phyloP scores from a whole-genome alignment of 1,284 basidiomycete genomes.

The Rhodotorula sp. region DNA sequence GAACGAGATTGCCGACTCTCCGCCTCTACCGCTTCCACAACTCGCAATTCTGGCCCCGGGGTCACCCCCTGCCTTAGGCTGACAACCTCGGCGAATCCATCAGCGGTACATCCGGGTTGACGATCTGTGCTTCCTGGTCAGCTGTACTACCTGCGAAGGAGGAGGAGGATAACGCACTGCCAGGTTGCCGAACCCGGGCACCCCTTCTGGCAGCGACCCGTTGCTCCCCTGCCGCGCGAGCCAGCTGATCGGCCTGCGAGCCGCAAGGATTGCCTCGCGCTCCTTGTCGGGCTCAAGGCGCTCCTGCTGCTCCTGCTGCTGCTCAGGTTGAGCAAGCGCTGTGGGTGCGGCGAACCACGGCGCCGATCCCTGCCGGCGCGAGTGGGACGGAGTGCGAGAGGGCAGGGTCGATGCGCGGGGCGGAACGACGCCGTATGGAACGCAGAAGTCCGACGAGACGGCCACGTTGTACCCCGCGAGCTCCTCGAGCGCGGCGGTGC shows the following conservation, averaged over 20 bases:
- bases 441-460: neutral
- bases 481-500: neutral
- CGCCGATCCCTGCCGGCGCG: neutral
- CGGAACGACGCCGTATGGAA: neutral
- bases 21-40: too few relatives aligned
- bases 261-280: neutral
- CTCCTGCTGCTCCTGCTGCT: neutral
- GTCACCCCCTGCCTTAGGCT: too few relatives aligned
- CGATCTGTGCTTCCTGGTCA: neutral
- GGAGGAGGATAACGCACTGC: neutral
- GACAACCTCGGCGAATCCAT: neutral
- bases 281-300: neutral
- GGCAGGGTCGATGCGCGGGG: neutral
- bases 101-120: conserved; percentile 2
- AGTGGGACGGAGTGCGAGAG: neutral
- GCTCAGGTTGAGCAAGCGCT: too few relatives aligned
- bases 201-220: conserved; percentile 8
- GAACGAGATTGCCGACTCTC: too few relatives aligned
- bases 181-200: neutral
- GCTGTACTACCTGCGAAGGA: neutral
- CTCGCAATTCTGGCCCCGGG: too few relatives aligned
- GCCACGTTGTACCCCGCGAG: neutral
- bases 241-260: conserved; percentile 13
- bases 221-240: neutral
- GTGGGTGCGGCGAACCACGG: conserved; percentile 2